Conservation (phyloP, 1,284 basidiomycete species). For the Tremellales sp. region DNA sequence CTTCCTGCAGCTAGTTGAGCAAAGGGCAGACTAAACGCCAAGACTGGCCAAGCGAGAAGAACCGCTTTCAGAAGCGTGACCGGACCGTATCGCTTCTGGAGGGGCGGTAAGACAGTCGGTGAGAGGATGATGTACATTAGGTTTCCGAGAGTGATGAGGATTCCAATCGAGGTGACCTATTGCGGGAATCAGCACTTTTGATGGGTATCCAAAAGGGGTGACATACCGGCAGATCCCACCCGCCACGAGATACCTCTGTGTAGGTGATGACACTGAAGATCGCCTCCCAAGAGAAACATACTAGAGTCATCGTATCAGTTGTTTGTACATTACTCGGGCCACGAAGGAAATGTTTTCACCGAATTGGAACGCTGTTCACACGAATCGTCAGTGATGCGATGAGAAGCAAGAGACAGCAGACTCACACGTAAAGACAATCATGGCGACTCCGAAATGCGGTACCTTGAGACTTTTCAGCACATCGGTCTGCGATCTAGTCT, state of each 20-base stretch:
- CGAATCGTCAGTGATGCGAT: too few species aligned
- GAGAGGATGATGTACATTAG: conserved; percentile 18
- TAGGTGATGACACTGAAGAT: conserved; percentile 26
- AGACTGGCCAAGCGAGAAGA: conserved; percentile 10
- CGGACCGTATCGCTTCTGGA: conserved; percentile 14
- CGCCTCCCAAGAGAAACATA: conserved; percentile 22
- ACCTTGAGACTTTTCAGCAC: too few species aligned
- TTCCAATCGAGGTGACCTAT: conserved; percentile 22
- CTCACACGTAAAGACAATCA: too few species aligned
- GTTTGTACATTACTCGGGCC: too few species aligned
- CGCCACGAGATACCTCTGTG: conserved; percentile 15
- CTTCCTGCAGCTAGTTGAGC: conserved; percentile 12
- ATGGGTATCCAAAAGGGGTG: not conserved
- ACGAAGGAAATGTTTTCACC: too few species aligned
- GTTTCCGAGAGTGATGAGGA: conserved; percentile 10
- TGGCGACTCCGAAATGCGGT: too few species aligned
- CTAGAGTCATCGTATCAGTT: too few species aligned
- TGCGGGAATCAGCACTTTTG: not conserved
- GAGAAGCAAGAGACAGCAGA: too few species aligned
- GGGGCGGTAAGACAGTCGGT: conserved; percentile 17
- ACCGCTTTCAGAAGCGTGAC: conserved; percentile 4
- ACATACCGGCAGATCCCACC: conserved; percentile 23
- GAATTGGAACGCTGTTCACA: too few species aligned
- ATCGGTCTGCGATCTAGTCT: too few species aligned
- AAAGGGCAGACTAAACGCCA: conserved; percentile 18